Conservation (phyloP, 495 filamentous ascomycete genomes). For the Pyronema domesticum region DNA sequence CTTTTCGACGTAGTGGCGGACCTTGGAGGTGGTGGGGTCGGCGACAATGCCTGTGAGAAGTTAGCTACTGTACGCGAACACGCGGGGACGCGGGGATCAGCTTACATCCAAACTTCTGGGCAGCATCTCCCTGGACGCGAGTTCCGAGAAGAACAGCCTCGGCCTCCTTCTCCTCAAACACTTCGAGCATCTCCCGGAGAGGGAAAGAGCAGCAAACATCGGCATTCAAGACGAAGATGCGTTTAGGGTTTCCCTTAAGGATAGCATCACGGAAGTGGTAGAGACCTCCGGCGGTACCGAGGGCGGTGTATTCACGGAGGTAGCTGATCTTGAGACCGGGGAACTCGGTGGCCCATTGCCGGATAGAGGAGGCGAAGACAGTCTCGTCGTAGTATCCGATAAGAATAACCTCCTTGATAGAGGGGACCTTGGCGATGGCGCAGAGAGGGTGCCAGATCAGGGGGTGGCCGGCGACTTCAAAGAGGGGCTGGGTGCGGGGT, state of each 20-base stretch:
- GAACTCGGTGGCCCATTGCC: slow-evolving; percentile 66
- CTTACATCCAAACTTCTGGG: slow-evolving; percentile 79
- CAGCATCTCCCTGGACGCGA: slow-evolving; percentile 75
- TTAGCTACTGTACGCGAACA: background rate
- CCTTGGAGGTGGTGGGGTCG: slow-evolving; percentile 83
- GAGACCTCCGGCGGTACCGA: slow-evolving; percentile 88
- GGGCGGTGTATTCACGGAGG: slow-evolving; percentile 89
- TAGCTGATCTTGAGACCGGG: slow-evolving; percentile 85
- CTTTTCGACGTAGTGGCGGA: slow-evolving; percentile 99
- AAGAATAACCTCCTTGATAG: slow-evolving; percentile 88
- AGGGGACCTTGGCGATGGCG: slow-evolving; percentile 76
- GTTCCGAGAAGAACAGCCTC: slow-evolving; percentile 96
- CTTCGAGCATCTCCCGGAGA: slow-evolving; percentile 51
- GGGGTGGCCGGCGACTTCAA: slow-evolving; percentile 93
- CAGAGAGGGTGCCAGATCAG: slow-evolving; percentile 96
- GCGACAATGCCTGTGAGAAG: slow-evolving; percentile 49
- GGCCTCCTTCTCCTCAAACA: slow-evolving; percentile 89
- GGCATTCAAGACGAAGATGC: slow-evolving; percentile 92
- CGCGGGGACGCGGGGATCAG: background rate
- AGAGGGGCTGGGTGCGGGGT: slow-evolving; percentile 54
- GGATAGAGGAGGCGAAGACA: slow-evolving; percentile 95
- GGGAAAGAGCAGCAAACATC: slow-evolving; percentile 99
- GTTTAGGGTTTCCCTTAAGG: slow-evolving; percentile 83
- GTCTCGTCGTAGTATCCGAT: slow-evolving; percentile 98
- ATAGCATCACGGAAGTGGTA: slow-evolving; percentile 99